These are phyloP conservation scores for Trypanosoma grayi DNA, from an alignment of 208 protist genomes.

Conservation along the genomic window DNA sequence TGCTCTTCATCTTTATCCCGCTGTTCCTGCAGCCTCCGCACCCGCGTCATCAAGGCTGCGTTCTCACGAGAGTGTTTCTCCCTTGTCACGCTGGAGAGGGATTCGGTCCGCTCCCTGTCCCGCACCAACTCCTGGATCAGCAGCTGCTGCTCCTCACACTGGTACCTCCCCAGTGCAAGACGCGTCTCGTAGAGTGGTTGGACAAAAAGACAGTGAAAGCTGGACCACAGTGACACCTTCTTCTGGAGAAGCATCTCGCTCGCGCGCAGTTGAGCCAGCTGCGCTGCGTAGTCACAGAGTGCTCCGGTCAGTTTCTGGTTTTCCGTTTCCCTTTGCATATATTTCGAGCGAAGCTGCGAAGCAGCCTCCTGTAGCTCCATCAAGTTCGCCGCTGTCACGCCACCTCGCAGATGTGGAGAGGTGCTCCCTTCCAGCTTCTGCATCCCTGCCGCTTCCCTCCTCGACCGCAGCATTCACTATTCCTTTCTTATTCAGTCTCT, in stretches of 20 bases:
- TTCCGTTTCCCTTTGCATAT: neutral
- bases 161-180: conserved; percentile 1
- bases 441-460: neutral
- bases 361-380: conserved; percentile 21
- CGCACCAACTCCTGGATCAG: neutral
- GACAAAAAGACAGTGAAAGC: conserved; percentile 4
- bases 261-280: neutral
- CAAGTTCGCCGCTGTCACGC: conserved; percentile 2
- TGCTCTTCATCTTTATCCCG: neutral
- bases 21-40: conserved; percentile 5
- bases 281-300: neutral
- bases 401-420: neutral
- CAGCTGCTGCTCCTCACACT: conserved; percentile 4
- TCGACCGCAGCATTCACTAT: neutral
- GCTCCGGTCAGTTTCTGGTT: neutral
- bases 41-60: neutral
- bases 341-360: neutral
- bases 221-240: conserved; percentile 12
- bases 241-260: conserved; percentile 14
- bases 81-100: neutral
- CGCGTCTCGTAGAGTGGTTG: conserved; percentile 12
- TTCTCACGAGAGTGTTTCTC: conserved; percentile 2
- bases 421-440: neutral
- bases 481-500: neutral
- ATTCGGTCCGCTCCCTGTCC: neutral